Base-by-base conservation (phyloP, 495 filamentous ascomycete species). In the Barbatosphaeria neglecta region DNA sequence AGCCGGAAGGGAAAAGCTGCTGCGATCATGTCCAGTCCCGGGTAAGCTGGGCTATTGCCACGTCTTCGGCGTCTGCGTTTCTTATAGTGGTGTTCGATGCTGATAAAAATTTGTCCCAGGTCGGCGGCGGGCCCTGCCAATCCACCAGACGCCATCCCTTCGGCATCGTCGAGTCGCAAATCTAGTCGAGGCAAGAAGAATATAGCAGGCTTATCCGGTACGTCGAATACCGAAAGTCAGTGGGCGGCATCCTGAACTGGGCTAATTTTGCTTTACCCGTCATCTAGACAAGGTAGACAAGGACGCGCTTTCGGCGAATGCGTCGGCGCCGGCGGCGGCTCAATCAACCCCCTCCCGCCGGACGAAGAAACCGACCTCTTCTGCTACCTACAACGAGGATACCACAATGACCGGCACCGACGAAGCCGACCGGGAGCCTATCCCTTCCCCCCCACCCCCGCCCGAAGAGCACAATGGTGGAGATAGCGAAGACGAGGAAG, bases 1-100 rank as follows among this genome's bases (percentile, higher is more conserved):
- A 80, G 76, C 55, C 73, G 65, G 64, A 75, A 77, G 66, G 68
- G 76, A 60, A 81, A 84, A 67, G 68, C 74, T 60, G 60, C 78
- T 43, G 67, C 74, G 66, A 75, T 72, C 58, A 92, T 90, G 89
- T 88, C 88, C 67, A 86, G 82, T 71, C 78, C 84, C 61, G 81
- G 78, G 87, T 92, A 68, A 35, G 31, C 31, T n/a, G 31, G 16
- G 31, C n/a, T n/a, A n/a, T n/a, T n/a, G n/a, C 31, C 9, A 6
- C 31, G 31, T n/a, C 13, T n/a, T n/a, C 5, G 13, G 15, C 31
- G 3, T n/a, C 9, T 16, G 11, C 6, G 2, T 35, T n/a, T n/a
- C 1, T 6, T 15, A 2, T 15, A n/a, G 3, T 15, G 31, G 15
- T n/a, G 2, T 35, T 35, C 2, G 5, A 4, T 15, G 15, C 39